Conservation (phyloP, 768 basidiomycete species). For the Leccinum aurantiacum region DNA sequence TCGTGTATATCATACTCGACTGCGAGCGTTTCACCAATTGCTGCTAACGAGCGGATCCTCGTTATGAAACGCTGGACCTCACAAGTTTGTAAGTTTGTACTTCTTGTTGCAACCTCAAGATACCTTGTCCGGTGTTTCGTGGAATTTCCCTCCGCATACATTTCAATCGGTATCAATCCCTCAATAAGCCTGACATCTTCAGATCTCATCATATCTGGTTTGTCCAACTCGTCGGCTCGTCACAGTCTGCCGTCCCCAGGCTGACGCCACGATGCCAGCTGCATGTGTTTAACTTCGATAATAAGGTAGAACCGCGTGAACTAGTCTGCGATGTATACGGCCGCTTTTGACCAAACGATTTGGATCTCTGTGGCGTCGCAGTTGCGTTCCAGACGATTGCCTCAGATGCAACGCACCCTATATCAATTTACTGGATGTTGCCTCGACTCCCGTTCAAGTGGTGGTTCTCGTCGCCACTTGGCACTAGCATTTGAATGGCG, state of each 20-base stretch:
- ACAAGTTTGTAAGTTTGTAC: background rate
- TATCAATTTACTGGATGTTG: background rate
- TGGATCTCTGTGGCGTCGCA: background rate
- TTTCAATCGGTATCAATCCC: slow-evolving; percentile 6
- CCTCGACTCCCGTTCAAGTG: background rate
- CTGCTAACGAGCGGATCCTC: background rate
- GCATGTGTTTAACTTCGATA: background rate
- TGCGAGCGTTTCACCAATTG: background rate
- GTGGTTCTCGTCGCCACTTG: background rate
- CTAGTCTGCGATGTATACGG: background rate
- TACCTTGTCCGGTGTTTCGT: background rate
- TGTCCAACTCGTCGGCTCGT: background rate
- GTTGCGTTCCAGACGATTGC: background rate
- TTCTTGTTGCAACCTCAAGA: background rate
- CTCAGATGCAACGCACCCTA: background rate
- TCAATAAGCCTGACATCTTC: background rate
- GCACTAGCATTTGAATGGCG: background rate
- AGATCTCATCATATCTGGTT: background rate
- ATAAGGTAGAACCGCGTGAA: background rate
- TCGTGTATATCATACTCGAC: background rate
- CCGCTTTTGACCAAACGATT: background rate
- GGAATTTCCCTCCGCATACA: background rate
- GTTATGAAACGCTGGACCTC: background rate
- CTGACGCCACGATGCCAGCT: background rate
- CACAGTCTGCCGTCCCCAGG: background rate